Percentiles rank a stretch among this genome's conserved stretches.
phyloP scores from a whole-genome alignment of 176 grass and related monocot genomes.

The Triticum turgidum region DNA sequence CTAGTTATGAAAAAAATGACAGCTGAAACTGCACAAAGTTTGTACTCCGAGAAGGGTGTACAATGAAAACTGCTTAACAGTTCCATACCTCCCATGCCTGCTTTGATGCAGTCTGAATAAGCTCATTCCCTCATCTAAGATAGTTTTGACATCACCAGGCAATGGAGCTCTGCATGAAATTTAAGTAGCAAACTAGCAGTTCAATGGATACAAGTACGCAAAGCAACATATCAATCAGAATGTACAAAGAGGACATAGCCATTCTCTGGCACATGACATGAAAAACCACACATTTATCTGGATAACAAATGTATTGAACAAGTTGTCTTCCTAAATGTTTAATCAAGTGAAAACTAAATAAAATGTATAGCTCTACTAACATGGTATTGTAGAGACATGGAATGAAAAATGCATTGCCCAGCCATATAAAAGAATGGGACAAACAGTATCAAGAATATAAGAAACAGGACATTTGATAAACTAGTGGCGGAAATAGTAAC shows the following conservation, averaged over 20 bases:
- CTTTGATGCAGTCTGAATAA: slow-evolving; percentile 85
- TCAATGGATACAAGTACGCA: slow-evolving; percentile 13
- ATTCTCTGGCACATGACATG: slow-evolving; percentile 5
- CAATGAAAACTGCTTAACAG: neutral
- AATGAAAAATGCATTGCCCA: neutral
- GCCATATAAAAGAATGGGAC: neutral
- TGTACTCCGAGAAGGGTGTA: neutral
- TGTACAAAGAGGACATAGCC: neutral
- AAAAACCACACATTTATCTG: neutral
- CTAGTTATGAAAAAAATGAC: neutral
- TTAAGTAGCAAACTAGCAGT: neutral
- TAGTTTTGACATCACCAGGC: slow-evolving; percentile 64
- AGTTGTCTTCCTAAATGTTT: neutral
- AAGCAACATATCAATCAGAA: neutral
- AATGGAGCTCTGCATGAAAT: slow-evolving; percentile 60
- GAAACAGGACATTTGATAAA: neutral
- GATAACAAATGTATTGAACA: neutral
- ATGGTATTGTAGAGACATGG: slow-evolving; percentile 14
- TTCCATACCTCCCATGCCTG: slow-evolving; percentile 91
- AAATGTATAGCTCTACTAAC: slow-evolving; percentile 1
- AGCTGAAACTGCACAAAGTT: neutral
- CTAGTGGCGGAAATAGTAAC: neutral
- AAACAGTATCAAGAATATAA: neutral
- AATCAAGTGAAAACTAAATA: neutral
- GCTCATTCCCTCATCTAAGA: slow-evolving; percentile 81